phyloP scores from a whole-genome alignment of 2,329 filamentous ascomycete genomes.

The Hymenoscyphus fructigenus region DNA sequence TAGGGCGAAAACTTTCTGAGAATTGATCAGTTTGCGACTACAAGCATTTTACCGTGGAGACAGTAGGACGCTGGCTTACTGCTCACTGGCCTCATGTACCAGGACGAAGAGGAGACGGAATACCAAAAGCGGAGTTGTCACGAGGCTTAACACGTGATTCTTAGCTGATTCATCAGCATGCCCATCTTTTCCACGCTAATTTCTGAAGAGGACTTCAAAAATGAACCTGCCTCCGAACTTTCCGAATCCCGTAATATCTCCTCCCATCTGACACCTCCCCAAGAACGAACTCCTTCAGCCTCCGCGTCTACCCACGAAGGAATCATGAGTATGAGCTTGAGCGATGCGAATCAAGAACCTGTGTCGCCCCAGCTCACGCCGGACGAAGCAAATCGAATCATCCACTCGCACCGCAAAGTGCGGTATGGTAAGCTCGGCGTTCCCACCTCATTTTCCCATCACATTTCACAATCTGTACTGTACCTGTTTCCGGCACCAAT shows the following conservation, averaged over 20 bases:
- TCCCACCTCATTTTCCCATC: background rate
- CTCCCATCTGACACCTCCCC: background rate
- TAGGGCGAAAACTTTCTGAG: too few relatives aligned
- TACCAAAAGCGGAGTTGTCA: background rate
- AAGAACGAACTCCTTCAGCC: background rate
- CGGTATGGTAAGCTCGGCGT: slow-evolving; percentile 57
- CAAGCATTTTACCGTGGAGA: background rate
- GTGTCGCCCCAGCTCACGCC: slow-evolving; percentile 35
- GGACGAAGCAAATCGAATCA: slow-evolving; percentile 66
- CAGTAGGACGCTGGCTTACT: background rate
- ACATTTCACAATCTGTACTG: background rate
- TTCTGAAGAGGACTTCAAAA: background rate
- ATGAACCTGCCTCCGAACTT: background rate
- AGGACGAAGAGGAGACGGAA: background rate
- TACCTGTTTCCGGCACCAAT: background rate
- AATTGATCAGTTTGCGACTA: too few relatives aligned
- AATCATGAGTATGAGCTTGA: slow-evolving; percentile 10
- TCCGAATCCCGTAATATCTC: background rate
- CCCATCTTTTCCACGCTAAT: background rate
- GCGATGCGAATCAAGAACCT: slow-evolving; percentile 11
- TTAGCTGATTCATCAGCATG: background rate
- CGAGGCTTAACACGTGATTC: background rate
- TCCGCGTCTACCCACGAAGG: background rate
- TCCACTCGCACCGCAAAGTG: slow-evolving; percentile 68
- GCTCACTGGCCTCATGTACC: too few relatives aligned